These are phyloP conservation scores for Paecilomyces formosus DNA, from an alignment of 2,329 filamentous ascomycete species.

Conservation along the genomic window DNA sequence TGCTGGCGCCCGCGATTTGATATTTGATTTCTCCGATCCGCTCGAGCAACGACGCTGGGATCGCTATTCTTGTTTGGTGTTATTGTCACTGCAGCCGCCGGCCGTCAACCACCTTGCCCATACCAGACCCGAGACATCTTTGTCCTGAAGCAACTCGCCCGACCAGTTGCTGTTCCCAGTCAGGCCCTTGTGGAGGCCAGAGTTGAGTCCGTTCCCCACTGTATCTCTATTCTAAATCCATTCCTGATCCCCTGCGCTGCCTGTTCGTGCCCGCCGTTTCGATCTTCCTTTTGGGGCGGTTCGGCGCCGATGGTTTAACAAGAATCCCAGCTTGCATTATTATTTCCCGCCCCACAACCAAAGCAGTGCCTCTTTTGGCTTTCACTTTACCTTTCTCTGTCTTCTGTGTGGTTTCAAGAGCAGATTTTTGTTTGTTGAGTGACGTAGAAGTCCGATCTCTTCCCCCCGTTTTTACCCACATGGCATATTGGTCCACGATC, in stretches of 20 bases:
- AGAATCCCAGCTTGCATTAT: not conserved
- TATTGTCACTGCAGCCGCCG: not conserved
- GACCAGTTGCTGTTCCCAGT: not conserved
- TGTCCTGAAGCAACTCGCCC: not conserved
- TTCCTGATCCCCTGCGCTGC: conserved; percentile 2
- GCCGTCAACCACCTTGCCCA: not conserved
- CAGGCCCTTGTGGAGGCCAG: conserved; percentile 12
- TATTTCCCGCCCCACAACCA: not conserved
- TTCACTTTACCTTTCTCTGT: not conserved
- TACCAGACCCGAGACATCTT: not conserved
- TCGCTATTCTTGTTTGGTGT: too few species aligned
- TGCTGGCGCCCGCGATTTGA: conserved; percentile 7
- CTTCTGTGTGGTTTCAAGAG: not conserved
- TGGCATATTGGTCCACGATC: not conserved
- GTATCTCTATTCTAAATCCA: conserved; percentile 9
- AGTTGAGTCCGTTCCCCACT: conserved; percentile 11
- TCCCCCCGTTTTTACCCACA: not conserved
- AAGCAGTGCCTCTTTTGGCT: not conserved
- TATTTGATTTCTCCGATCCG: conserved; percentile 4
- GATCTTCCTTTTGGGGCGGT: not conserved
- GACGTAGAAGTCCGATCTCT: not conserved
- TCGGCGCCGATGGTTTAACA: not conserved
- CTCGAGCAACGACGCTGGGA: not conserved
- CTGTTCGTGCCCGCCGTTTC: conserved; percentile 2
- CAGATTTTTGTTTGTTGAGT: not conserved